Evolutionary conservation across 352 stramenopile species (phyloP).

Genomic region (Aphanomyces astaci): DNA sequence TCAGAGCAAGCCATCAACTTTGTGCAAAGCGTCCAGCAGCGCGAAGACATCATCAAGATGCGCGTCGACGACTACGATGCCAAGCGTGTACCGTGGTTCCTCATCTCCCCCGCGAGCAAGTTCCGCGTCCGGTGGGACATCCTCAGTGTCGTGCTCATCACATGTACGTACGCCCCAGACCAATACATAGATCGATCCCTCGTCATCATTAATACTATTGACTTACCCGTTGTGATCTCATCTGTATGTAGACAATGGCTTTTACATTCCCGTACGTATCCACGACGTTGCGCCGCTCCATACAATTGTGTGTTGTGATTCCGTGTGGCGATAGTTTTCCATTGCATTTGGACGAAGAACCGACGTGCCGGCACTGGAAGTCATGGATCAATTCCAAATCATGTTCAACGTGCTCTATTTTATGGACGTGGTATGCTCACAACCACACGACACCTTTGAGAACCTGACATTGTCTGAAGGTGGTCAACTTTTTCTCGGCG

Average conservation of each 20-base stretch:
- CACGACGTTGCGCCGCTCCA: not conserved
- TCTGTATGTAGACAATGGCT: slow-evolving; percentile 53
- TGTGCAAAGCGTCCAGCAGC: slow-evolving; percentile 61
- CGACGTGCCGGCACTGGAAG: slow-evolving; percentile 21
- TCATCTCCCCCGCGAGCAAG: slow-evolving; percentile 68
- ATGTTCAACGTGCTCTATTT: slow-evolving; percentile 58
- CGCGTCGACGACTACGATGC: slow-evolving; percentile 78
- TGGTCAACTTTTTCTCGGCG: slow-evolving; percentile 64
- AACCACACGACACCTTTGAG: not conserved
- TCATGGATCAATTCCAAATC: slow-evolving; percentile 48
- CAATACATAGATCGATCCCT: not conserved
- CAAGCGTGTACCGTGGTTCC: slow-evolving; percentile 60
- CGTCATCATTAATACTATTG: not conserved
- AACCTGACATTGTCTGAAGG: slow-evolving; percentile 23
- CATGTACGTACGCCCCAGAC: slow-evolving; percentile 50
- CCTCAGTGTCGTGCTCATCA: slow-evolving; percentile 59
- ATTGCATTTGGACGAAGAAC: slow-evolving; percentile 39
- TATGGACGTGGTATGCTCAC: slow-evolving; percentile 35
- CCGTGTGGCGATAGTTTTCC: slow-evolving; percentile 44
- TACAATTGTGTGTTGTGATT: not conserved
- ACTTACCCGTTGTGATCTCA: not conserved
- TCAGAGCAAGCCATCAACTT: slow-evolving; percentile 67
- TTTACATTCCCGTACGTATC: slow-evolving; percentile 51
- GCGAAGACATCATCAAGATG: slow-evolving; percentile 84
- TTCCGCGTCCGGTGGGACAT: slow-evolving; percentile 74